A percentile compares a stretch with the other conserved stretches of the same genome.
These are phyloP conservation scores for Caryopteris hybrid DNA, from an alignment of 305 asterid genomes.

Conservation along the genomic window DNA sequence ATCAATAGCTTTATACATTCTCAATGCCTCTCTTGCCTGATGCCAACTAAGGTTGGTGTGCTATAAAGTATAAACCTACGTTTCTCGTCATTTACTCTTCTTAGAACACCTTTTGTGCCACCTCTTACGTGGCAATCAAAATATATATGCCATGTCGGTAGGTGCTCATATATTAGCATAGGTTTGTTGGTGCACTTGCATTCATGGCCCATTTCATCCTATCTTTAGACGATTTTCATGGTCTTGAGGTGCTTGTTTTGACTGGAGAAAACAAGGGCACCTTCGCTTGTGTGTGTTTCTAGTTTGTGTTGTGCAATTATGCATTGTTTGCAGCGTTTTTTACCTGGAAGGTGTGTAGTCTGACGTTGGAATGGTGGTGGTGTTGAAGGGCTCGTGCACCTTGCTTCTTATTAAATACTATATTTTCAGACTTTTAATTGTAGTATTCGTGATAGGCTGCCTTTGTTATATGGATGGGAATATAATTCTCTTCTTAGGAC, in stretches of 20 bases:
- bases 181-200: too few relatives aligned
- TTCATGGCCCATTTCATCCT: too few relatives aligned
- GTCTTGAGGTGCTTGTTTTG: background rate
- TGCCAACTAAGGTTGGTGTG: background rate
- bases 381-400: conserved; percentile 24
- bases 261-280: background rate
- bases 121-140: too few relatives aligned
- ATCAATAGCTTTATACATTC: background rate
- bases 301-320: background rate
- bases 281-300: background rate
- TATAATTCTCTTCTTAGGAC: background rate
- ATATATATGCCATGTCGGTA: too few relatives aligned
- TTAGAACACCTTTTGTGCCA: too few relatives aligned
- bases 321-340: background rate
- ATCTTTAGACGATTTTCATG: background rate
- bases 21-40: background rate
- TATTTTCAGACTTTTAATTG: background rate
- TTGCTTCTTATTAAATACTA: conserved; percentile 23
- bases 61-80: background rate
- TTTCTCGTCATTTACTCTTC: background rate
- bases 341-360: background rate
- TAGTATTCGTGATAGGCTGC: background rate
- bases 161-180: too few relatives aligned
- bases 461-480: background rate
- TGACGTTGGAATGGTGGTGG: background rate